Conservation (phyloP, 768 basidiomycete genomes). For the Pholiota microspora region DNA sequence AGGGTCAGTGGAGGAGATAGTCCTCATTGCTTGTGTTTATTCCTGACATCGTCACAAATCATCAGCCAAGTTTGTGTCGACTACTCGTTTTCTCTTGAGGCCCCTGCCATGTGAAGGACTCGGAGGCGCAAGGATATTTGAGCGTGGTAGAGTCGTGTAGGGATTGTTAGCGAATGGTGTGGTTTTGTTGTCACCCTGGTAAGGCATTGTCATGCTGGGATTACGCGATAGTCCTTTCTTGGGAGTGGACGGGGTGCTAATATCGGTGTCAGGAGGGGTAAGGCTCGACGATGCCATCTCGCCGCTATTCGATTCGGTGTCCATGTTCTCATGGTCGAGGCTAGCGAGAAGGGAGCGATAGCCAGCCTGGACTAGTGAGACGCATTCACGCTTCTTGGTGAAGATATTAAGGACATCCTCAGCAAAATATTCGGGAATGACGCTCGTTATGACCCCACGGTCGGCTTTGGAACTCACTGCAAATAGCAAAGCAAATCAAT, state of each 20-base stretch:
- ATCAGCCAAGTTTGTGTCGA: background rate
- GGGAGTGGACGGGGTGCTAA: background rate
- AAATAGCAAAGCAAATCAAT: background rate
- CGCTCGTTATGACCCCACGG: conserved; percentile 56
- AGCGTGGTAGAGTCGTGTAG: background rate
- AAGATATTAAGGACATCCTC: conserved; percentile 68
- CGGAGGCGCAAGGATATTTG: background rate
- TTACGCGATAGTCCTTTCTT: background rate
- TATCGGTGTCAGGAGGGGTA: background rate
- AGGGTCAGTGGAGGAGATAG: too few relatives aligned
- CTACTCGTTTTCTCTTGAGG: background rate
- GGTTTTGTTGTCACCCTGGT: background rate
- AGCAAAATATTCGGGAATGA: conserved; percentile 61
- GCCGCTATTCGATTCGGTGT: background rate
- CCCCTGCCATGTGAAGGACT: background rate
- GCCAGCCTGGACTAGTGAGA: conserved; percentile 62
- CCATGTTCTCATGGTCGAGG: conserved; percentile 10
- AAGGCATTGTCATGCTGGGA: background rate
- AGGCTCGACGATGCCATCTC: background rate
- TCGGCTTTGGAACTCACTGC: conserved; percentile 42
- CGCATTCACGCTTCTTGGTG: conserved; percentile 55
- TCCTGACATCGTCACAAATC: background rate
- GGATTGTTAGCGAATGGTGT: conserved; percentile 6
- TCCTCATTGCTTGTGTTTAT: background rate
- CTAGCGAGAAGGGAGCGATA: conserved; percentile 45